These are phyloP conservation scores for Corrigiola litoralis DNA, from an alignment of 179 eudicot genomes.

Conservation along the genomic window DNA sequence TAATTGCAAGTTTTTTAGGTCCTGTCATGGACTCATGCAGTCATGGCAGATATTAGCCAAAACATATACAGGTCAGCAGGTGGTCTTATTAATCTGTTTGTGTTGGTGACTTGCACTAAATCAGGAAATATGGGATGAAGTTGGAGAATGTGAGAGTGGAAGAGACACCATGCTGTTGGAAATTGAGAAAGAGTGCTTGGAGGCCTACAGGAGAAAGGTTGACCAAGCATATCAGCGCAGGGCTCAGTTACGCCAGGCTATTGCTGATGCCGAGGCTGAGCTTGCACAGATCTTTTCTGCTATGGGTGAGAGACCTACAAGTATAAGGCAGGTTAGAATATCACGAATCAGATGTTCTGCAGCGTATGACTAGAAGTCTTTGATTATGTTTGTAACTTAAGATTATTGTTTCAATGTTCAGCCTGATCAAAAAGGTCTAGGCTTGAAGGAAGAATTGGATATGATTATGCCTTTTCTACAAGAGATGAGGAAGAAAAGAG, in stretches of 20 bases:
- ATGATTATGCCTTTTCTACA: slow-evolving; percentile 46
- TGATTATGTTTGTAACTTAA: neutral
- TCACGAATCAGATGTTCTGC: neutral
- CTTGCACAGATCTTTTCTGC: slow-evolving; percentile 58
- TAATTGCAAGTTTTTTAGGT: too few relatives aligned
- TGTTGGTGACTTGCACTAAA: neutral
- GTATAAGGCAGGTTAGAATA: slow-evolving; percentile 44
- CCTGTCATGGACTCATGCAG: too few relatives aligned
- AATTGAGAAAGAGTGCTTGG: slow-evolving; percentile 72
- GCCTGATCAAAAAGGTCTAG: slow-evolving; percentile 36
- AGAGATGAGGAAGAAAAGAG: slow-evolving; percentile 52
- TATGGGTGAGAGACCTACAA: slow-evolving; percentile 53
- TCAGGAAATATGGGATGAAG: slow-evolving; percentile 85
- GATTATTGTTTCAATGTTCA: slow-evolving; percentile 13
- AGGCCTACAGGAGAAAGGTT: slow-evolving; percentile 60
- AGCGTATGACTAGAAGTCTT: neutral
- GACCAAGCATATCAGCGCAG: slow-evolving; percentile 58
- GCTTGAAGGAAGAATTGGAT: slow-evolving; percentile 52
- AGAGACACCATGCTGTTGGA: slow-evolving; percentile 62
- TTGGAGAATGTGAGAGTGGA: slow-evolving; percentile 58
- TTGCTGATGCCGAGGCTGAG: slow-evolving; percentile 71
- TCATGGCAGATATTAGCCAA: too few relatives aligned
- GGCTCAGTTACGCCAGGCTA: slow-evolving; percentile 58
- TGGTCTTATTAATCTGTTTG: too few relatives aligned
- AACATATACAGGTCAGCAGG: too few relatives aligned